Percentiles rank a stretch among this genome's conserved stretches.
Evolutionary conservation across 345 rosid genomes (phyloP).

Genomic region (Rhizophora apiculata): DNA sequence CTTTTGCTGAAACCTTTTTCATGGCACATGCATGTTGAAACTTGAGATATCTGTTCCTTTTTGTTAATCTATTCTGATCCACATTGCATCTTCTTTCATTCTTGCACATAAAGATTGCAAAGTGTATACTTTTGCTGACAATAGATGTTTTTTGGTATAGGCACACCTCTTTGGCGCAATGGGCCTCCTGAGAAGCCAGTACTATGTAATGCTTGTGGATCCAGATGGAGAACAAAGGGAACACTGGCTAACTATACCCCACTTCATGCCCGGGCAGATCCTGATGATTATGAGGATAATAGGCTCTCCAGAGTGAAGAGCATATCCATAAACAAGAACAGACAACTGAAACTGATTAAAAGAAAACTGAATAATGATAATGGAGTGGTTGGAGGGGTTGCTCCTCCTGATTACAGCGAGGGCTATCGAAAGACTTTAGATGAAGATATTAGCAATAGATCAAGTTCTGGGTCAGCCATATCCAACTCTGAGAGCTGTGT

Average conservation of each 20-base stretch:
- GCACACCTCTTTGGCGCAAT: constrained; percentile 95
- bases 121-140: constrained; percentile 17
- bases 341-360: constrained; percentile 63
- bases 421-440: constrained; percentile 56
- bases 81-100: not conserved
- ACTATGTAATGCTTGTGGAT: constrained; percentile 98
- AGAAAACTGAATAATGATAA: constrained; percentile 61
- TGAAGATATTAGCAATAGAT: constrained; percentile 86
- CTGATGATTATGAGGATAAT: constrained; percentile 58
- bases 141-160: constrained; percentile 33
- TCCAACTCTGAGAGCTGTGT: constrained; percentile 96
- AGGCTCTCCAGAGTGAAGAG: constrained; percentile 55
- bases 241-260: constrained; percentile 83
- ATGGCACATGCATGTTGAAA: constrained; percentile 3
- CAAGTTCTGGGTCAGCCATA: constrained; percentile 98
- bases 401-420: constrained; percentile 40
- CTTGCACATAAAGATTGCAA: not conserved
- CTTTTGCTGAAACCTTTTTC: not conserved
- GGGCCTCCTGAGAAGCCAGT: constrained; percentile 99
- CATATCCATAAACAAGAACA: constrained; percentile 53
- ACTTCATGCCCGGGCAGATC: constrained; percentile 66
- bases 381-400: constrained; percentile 37
- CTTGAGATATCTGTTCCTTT: not conserved
- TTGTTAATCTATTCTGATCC: constrained; percentile 3
- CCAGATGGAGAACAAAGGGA: constrained; percentile 92